These are phyloP conservation scores for Helicostylum pulchrum DNA, from an alignment of 192 early-diverging fungal species.

Conservation along the genomic window DNA sequence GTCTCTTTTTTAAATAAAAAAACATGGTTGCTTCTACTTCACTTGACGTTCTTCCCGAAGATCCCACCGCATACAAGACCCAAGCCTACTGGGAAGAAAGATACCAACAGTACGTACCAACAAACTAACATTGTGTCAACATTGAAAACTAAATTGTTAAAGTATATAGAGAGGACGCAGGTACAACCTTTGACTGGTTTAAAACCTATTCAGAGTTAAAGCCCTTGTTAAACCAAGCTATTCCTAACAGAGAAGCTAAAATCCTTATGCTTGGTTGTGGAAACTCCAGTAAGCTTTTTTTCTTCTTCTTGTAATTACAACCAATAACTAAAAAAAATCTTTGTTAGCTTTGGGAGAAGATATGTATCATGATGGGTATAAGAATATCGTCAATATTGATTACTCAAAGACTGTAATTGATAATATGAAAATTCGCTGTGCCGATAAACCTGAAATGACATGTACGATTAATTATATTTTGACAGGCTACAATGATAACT, in stretches of 20 bases:
- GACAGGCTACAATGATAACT: too few relatives aligned
- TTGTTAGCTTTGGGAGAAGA: slow-evolving; percentile 62
- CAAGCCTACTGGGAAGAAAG: slow-evolving; percentile 77
- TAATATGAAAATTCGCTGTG: slow-evolving; percentile 61
- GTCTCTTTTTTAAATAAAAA: not conserved
- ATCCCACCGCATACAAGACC: slow-evolving; percentile 69
- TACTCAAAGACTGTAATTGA: slow-evolving; percentile 77
- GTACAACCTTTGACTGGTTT: slow-evolving; percentile 83
- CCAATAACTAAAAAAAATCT: not conserved
- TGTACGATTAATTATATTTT: slow-evolving; percentile 37
- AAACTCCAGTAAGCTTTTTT: slow-evolving; percentile 59
- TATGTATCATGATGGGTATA: slow-evolving; percentile 75
- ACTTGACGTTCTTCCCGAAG: slow-evolving; percentile 49
- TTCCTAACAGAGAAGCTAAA: slow-evolving; percentile 50
- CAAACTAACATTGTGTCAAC: not conserved
- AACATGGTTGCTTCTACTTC: slow-evolving; percentile 38
- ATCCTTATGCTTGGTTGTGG: slow-evolving; percentile 88
- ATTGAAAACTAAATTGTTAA: not conserved
- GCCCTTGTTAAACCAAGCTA: slow-evolving; percentile 52
- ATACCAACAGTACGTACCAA: slow-evolving; percentile 44
- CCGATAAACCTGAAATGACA: slow-evolving; percentile 48
- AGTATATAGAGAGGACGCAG: slow-evolving; percentile 41
- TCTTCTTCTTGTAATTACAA: not conserved
- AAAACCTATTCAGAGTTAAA: slow-evolving; percentile 75
- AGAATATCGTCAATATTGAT: slow-evolving; percentile 76